Conservation (phyloP, 225 moss, liverwort and hornwort genomes). For the Polytrichum formosum region DNA sequence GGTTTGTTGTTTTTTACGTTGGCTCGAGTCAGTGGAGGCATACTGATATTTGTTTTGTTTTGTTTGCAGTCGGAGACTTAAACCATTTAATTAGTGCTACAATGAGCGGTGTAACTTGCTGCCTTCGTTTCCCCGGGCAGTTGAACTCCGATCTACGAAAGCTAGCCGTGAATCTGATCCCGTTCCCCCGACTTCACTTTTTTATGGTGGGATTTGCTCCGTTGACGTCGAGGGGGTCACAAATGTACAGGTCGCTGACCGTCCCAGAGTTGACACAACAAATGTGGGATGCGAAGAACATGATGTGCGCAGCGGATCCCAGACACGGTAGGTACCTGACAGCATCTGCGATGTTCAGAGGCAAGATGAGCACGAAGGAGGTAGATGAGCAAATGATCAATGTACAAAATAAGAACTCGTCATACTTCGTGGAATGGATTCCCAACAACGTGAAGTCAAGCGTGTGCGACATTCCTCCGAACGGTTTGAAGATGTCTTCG, state of each 20-base stretch:
- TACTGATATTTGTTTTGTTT: background rate
- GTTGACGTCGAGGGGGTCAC: constrained; percentile 37
- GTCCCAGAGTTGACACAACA: constrained; percentile 54
- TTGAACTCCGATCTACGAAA: constrained; percentile 53
- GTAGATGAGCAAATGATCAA: constrained; percentile 64
- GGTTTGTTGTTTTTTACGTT: background rate
- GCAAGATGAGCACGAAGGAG: constrained; percentile 59
- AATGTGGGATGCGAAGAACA: constrained; percentile 64
- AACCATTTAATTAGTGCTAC: constrained; percentile 45
- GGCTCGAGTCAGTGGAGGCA: background rate
- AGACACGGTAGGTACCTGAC: constrained; percentile 50
- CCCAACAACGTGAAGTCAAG: constrained; percentile 57
- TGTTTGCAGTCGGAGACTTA: constrained; percentile 39
- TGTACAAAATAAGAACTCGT: constrained; percentile 59
- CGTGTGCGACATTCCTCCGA: constrained; percentile 53
- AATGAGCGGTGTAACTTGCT: constrained; percentile 50
- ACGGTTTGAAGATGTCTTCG: constrained; percentile 54
- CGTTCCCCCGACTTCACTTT: constrained; percentile 43
- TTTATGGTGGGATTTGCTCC: constrained; percentile 56
- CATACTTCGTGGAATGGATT: constrained; percentile 61
- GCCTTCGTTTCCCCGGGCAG: constrained; percentile 43
- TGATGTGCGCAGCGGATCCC: constrained; percentile 60
- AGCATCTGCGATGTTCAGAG: constrained; percentile 51
- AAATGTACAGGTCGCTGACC: constrained; percentile 45
- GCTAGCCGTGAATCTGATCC: constrained; percentile 50